Base-by-base conservation (phyloP, 108 stramenopile species). In the Stephanodiscus triporus region DNA sequence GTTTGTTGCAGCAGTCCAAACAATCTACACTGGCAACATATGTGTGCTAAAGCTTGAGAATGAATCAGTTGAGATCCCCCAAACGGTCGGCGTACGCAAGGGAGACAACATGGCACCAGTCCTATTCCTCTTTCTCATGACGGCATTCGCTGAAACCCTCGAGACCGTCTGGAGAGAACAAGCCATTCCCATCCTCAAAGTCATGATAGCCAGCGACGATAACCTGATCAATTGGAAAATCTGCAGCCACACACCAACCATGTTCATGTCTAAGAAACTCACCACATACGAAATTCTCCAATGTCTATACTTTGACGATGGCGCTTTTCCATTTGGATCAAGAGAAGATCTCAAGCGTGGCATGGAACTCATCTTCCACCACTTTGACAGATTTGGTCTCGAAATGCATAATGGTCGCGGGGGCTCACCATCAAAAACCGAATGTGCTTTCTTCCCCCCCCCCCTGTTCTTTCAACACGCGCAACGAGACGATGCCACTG, bases 351-450 rank as follows among this genome's bases (percentile, higher is more conserved):
- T 40, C 14, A 23, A 17, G 16, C 20, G 27, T 4, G 63, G 53
- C 26, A 26, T 63, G 11, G 9, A 53, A 16, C 47, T 63, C 5
- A 6, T 72, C 60, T 20, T 26, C 5, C n/a, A 32, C 19, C 38
- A 64, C n/a, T 74, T 74, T 66, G n/a, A 16, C 64, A 74, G 49
- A 42, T 51, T 74, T 23, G 63, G 64, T 1, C 30, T 74, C 1
- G 51, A 54, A 29, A 53, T 74, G 36, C 73, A 74, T 37, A 17
- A 65, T 54, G 73, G 64, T 5, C n/a, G 34, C 50, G 73, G 50
- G 14, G 64, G 27, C 4, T 20, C 47, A 26, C 14, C 29, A 14
- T 4, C 48, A 1, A 74, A 74, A 65, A 74, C 73, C 8, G 73
- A 74, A 56, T 34, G 32, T 5, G 32, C 5, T 5, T 34, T 34